These are phyloP conservation scores for Cercospora nicotianae DNA, from an alignment of 2,329 filamentous ascomycete species.

Conservation along the genomic window DNA sequence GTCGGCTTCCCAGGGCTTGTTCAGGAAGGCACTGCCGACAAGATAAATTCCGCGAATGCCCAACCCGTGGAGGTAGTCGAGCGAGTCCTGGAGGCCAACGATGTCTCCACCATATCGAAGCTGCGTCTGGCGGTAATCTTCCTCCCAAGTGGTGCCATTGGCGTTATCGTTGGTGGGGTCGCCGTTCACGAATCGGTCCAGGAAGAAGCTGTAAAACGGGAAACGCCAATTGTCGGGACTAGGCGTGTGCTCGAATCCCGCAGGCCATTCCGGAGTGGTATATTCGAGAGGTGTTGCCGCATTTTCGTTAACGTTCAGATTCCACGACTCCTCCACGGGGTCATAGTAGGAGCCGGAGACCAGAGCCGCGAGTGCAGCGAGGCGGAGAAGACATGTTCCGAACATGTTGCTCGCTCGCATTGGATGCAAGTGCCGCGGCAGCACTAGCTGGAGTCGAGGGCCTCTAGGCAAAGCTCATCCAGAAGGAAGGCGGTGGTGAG, in stretches of 20 bases:
- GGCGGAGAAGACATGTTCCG: slow-evolving; percentile 25
- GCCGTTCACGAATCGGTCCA: slow-evolving; percentile 65
- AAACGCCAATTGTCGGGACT: slow-evolving; percentile 65
- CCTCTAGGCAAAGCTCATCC: slow-evolving; percentile 26
- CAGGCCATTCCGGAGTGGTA: slow-evolving; percentile 48
- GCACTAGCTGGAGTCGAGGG: slow-evolving; percentile 19
- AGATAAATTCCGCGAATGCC: slow-evolving; percentile 63
- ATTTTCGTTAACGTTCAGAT: slow-evolving; percentile 60
- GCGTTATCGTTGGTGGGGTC: slow-evolving; percentile 64
- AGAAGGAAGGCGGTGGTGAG: slow-evolving; percentile 5
- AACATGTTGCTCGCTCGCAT: slow-evolving; percentile 27
- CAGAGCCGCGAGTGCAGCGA: slow-evolving; percentile 27
- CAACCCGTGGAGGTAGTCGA: slow-evolving; percentile 66
- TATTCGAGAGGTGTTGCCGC: slow-evolving; percentile 61
- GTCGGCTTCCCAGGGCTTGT: slow-evolving; percentile 64
- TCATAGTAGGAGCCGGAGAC: slow-evolving; percentile 47
- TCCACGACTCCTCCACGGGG: slow-evolving; percentile 54
- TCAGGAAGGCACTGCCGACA: slow-evolving; percentile 64
- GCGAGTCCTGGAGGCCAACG: slow-evolving; percentile 57
- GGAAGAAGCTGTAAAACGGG: slow-evolving; percentile 64
- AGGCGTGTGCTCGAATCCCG: slow-evolving; percentile 45
- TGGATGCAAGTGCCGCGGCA: slow-evolving; percentile 22
- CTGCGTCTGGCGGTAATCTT: slow-evolving; percentile 61
- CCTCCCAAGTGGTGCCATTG: slow-evolving; percentile 62
- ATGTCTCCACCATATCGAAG: slow-evolving; percentile 65